phyloP scores from a whole-genome alignment of 2,329 filamentous ascomycete species.

The Botrytis hyacinthi region DNA sequence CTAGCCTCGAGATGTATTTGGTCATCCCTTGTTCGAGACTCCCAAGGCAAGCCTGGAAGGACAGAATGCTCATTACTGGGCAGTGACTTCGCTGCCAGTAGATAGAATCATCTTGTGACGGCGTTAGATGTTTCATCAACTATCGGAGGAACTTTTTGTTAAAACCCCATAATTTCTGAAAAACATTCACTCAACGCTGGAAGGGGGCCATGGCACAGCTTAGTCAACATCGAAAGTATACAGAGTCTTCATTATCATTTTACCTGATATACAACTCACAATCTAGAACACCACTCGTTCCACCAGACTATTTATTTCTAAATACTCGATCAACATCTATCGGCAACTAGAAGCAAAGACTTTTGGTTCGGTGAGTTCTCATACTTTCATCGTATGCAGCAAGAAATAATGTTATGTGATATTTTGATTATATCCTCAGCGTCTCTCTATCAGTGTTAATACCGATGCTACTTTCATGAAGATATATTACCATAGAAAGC shows the following conservation, averaged over 20 bases:
- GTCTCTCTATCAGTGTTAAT: fast-evolving
- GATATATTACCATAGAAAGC: neutral
- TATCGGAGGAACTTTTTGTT: too few relatives aligned
- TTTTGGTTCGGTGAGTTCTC: neutral
- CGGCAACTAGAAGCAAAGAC: neutral
- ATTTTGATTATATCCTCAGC: neutral
- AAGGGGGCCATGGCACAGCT: neutral
- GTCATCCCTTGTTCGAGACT: neutral
- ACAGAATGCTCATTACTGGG: neutral
- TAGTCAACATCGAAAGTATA: neutral
- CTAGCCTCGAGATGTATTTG: neutral
- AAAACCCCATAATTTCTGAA: too few relatives aligned
- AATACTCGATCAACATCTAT: neutral
- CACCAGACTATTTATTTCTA: neutral
- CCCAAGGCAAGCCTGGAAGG: neutral
- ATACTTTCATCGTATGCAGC: neutral
- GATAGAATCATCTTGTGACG: neutral
- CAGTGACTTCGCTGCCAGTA: neutral
- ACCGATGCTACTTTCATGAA: fast-evolving
- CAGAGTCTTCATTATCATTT: neutral
- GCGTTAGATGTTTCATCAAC: fast-evolving
- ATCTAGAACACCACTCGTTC: neutral
- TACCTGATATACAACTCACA: neutral
- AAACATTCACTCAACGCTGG: fast-evolving
- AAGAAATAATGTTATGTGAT: neutral